Conservation (phyloP, 2,329 filamentous ascomycete species). For the Scytalidium lignicola region DNA sequence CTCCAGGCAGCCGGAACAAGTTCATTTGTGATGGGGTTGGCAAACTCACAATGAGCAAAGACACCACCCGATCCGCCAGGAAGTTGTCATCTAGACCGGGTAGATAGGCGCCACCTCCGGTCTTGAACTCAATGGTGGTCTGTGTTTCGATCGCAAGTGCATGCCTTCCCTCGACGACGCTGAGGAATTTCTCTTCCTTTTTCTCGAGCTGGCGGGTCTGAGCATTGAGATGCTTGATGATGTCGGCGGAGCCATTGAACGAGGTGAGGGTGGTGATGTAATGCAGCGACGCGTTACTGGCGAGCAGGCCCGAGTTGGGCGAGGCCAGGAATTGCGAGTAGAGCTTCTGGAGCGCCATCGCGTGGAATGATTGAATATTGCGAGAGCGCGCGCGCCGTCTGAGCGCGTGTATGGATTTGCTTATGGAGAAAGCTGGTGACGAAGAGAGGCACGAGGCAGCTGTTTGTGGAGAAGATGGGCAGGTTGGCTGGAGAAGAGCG, state of each 20-base stretch:
- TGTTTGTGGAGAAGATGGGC: not conserved
- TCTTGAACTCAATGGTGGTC: conserved; percentile 75
- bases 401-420: not conserved
- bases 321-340: conserved; percentile 71
- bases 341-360: conserved; percentile 45
- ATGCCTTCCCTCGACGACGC: conserved; percentile 64
- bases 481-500: not conserved
- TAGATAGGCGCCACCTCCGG: conserved; percentile 78
- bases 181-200: conserved; percentile 73
- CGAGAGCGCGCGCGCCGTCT: not conserved
- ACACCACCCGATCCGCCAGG: conserved; percentile 73
- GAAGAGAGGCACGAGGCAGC: not conserved
- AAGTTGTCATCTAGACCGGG: conserved; percentile 94
- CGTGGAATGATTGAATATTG: not conserved
- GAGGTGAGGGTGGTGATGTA: conserved; percentile 87
- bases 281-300: conserved; percentile 64
- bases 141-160: conserved; percentile 74
- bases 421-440: not conserved
- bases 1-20: too few species aligned
- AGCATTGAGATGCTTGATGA: conserved; percentile 74
- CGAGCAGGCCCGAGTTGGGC: conserved; percentile 58
- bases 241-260: conserved; percentile 64
- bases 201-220: conserved; percentile 73
- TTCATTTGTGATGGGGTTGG: too few species aligned
- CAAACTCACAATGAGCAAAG: conserved; percentile 74